Conservation (phyloP, 139 green algal genomes). For the Chlamydomonas eustigma region DNA sequence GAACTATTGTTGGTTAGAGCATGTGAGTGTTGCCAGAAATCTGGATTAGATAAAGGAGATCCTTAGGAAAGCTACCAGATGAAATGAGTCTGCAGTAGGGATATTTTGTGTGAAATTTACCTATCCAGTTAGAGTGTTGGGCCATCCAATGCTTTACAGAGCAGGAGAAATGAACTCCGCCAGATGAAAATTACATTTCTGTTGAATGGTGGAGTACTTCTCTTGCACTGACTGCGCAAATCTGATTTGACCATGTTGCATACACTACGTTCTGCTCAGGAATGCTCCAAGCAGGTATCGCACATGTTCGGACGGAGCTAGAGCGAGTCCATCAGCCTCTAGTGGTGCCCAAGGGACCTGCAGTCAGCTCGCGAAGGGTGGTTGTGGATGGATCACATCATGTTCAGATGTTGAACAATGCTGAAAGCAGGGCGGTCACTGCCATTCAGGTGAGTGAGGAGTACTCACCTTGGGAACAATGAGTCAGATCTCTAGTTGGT, state of each 20-base stretch:
- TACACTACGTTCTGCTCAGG: background rate
- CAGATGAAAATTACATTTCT: background rate
- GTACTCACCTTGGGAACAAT: no score
- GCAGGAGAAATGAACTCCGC: background rate
- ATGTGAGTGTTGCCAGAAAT: background rate
- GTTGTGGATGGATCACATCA: conserved; percentile 17
- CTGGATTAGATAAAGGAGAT: no score
- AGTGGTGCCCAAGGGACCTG: background rate
- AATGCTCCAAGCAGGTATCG: background rate
- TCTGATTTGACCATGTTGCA: background rate
- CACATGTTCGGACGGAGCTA: background rate
- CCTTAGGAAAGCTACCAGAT: no score
- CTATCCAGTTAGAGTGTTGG: no score
- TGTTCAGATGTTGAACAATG: background rate
- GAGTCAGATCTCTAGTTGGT: no score
- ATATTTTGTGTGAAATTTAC: no score
- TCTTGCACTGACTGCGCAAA: background rate
- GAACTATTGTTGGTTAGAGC: background rate
- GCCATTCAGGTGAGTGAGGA: conserved; percentile 19
- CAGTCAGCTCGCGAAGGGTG: background rate
- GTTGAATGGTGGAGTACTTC: background rate
- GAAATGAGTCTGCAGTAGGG: no score
- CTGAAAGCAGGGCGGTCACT: conserved; percentile 15
- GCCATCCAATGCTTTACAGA: no score
- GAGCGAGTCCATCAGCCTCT: background rate